Percentiles rank a stretch among this genome's conserved stretches.
Conservation (phyloP, 2,329 filamentous ascomycete genomes). For the Escovopsis weberi region DNA sequence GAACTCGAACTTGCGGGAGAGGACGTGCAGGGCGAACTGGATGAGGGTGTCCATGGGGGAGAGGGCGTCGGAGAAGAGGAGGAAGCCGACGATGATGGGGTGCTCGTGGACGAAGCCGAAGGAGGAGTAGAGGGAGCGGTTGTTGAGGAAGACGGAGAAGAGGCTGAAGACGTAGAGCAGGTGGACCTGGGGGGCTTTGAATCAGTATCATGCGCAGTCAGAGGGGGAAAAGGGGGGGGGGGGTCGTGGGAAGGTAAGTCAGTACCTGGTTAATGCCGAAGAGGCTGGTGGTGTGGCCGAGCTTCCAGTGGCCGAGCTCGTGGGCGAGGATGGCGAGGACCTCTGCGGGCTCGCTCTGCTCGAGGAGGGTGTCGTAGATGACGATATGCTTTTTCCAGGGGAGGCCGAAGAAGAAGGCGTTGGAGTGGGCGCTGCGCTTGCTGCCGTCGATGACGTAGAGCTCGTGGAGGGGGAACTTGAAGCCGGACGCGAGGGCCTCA, state of each 20-base stretch:
- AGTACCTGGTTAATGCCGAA: conserved; percentile 71
- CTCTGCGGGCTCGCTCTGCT: conserved; percentile 84
- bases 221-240: not conserved
- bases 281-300: conserved; percentile 85
- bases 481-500: conserved; percentile 64
- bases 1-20: conserved; percentile 91
- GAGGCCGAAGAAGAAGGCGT: conserved; percentile 90
- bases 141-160: conserved; percentile 96
- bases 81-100: conserved; percentile 93
- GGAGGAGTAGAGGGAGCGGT: conserved; percentile 73
- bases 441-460: conserved; percentile 89
- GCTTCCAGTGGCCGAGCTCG: conserved; percentile 93
- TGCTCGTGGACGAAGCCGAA: conserved; percentile 77
- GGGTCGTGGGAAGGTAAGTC: not conserved
- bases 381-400: conserved; percentile 99
- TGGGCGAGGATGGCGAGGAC: conserved; percentile 91
- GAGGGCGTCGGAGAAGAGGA: conserved; percentile 94
- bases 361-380: conserved; percentile 93
- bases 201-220: not conserved
- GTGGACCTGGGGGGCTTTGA: conserved; percentile 46
- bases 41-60: conserved; percentile 88
- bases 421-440: conserved; percentile 76
- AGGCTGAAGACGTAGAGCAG: conserved; percentile 94
- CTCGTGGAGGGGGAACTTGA: conserved; percentile 85
- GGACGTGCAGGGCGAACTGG: conserved; percentile 89